These are phyloP conservation scores for Physcia stellaris DNA, from an alignment of 495 filamentous ascomycete species.

Conservation along the genomic window DNA sequence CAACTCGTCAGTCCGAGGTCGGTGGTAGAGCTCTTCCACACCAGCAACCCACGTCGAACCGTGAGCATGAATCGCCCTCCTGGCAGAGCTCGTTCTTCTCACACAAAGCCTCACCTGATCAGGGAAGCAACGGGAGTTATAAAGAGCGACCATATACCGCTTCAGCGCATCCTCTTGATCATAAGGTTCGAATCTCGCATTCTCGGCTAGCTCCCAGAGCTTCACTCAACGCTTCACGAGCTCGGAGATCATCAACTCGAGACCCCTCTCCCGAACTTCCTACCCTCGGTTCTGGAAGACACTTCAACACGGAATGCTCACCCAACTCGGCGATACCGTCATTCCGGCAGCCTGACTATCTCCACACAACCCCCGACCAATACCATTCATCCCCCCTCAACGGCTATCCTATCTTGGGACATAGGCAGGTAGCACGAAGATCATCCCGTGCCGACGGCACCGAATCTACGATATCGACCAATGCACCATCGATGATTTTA, in stretches of 20 bases:
- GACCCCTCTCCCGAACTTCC: conserved; percentile 34
- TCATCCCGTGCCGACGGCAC: conserved; percentile 46
- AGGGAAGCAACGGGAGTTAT: too few relatives aligned
- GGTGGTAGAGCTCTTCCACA: too few relatives aligned
- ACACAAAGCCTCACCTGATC: too few relatives aligned
- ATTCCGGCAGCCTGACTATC: conserved; percentile 41
- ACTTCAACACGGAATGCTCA: conserved; percentile 28
- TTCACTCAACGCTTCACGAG: conserved; percentile 30
- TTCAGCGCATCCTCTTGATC: conserved; percentile 39
- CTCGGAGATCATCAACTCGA: conserved; percentile 23
- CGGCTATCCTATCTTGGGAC: conserved; percentile 22
- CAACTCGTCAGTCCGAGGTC: too few relatives aligned
- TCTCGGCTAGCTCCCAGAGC: conserved; percentile 25
- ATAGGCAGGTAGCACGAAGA: conserved; percentile 30
- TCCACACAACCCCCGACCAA: conserved; percentile 35
- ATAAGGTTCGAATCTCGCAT: conserved; percentile 28
- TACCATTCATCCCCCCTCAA: conserved; percentile 44
- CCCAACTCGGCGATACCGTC: conserved; percentile 20
- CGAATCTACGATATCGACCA: conserved; percentile 73
- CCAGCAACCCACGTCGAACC: too few relatives aligned
- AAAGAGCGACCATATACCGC: conserved; percentile 27
- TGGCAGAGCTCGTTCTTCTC: too few relatives aligned
- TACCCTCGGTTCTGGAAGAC: conserved; percentile 27
- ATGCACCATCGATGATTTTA: conserved; percentile 88
- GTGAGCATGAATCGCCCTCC: too few relatives aligned